Evolutionary conservation across 352 stramenopile genomes (phyloP).

Genomic region (Globisporangium cederbergense): DNA sequence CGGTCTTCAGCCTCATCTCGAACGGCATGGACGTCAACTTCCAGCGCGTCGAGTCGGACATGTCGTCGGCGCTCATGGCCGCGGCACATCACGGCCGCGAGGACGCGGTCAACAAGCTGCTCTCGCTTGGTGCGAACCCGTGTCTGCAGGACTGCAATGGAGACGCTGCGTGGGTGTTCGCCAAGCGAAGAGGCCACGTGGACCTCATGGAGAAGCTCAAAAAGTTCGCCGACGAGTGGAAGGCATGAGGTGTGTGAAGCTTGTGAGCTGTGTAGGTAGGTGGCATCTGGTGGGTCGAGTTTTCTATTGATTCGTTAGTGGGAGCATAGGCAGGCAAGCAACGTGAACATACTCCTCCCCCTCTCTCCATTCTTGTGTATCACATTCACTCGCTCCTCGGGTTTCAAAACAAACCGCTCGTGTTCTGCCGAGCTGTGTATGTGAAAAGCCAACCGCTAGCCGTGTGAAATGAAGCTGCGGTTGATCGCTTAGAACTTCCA

Average conservation of each 20-base stretch:
- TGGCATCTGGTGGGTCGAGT: background rate
- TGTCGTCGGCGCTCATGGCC: conserved; percentile 72
- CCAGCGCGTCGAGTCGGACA: conserved; percentile 73
- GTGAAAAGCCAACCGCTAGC: background rate
- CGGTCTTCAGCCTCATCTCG: conserved; percentile 72
- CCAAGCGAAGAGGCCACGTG: conserved; percentile 58
- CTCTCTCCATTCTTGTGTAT: background rate
- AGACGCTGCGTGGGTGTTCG: conserved; percentile 68
- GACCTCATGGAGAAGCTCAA: conserved; percentile 72
- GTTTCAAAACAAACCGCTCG: background rate
- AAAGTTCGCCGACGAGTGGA: conserved; percentile 63
- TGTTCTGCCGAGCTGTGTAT: background rate
- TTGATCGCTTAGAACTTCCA: conserved; percentile 90
- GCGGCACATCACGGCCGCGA: conserved; percentile 78
- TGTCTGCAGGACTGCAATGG: conserved; percentile 45
- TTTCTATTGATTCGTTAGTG: conserved; percentile 12
- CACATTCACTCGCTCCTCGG: background rate
- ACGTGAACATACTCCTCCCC: conserved; percentile 4
- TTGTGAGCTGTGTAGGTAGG: background rate
- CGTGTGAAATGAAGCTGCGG: background rate
- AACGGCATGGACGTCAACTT: conserved; percentile 89
- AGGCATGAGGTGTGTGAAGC: conserved; percentile 2
- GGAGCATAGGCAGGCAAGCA: conserved; percentile 8
- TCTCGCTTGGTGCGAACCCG: conserved; percentile 65
- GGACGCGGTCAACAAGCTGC: conserved; percentile 59